Evolutionary conservation across 225 moss, liverwort and hornwort genomes (phyloP).

Genomic region (Asterella californica): DNA sequence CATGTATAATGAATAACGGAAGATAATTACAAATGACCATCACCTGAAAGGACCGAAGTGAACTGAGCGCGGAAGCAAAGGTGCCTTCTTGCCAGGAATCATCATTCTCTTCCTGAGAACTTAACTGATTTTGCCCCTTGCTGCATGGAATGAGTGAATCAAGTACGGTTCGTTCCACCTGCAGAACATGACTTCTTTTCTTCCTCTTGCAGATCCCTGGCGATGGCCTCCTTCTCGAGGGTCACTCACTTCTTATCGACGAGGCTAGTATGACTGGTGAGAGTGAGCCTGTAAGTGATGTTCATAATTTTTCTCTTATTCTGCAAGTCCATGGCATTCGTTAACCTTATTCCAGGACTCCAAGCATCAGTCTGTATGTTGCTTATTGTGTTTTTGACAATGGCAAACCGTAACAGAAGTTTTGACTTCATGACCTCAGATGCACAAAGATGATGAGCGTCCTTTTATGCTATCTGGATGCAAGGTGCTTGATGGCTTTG

Average conservation of each 20-base stretch:
- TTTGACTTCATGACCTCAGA: conserved; percentile 38
- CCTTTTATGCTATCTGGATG: conserved; percentile 89
- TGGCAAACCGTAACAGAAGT: not conserved
- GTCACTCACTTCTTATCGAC: conserved; percentile 76
- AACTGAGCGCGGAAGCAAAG: not conserved
- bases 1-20: no score
- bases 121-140: not conserved
- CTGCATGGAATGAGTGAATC: not conserved
- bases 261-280: conserved; percentile 99
- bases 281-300: conserved; percentile 80
- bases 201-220: conserved; percentile 62
- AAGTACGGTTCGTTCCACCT: not conserved
- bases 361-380: not conserved
- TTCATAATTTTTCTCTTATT: not conserved
- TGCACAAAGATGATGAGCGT: conserved; percentile 69
- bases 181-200: not conserved
- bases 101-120: not conserved
- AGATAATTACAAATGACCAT: not conserved
- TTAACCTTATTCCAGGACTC: not conserved
- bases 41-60: not conserved
- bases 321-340: not conserved
- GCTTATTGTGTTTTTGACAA: not conserved
- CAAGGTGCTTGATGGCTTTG: conserved; percentile 86
- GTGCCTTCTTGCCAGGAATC: not conserved
- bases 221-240: conserved; percentile 73